These are phyloP conservation scores for Entrophospora sp. DNA, from an alignment of 192 early-diverging fungal species.

Conservation along the genomic window DNA sequence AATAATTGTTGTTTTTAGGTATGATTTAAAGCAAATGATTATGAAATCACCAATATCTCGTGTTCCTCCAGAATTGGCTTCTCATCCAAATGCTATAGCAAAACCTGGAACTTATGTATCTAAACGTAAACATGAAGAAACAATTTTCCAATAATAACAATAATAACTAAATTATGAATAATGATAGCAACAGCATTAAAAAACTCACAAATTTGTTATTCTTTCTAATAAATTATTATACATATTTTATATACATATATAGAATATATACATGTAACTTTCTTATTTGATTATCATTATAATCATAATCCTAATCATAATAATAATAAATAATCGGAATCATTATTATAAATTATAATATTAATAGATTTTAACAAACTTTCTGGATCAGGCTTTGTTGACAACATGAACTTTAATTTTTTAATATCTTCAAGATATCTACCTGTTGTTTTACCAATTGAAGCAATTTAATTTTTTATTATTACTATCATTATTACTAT, in stretches of 20 bases:
- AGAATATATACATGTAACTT: too few relatives aligned
- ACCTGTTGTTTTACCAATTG: conserved; percentile 43
- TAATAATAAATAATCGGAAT: too few relatives aligned
- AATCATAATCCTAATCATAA: too few relatives aligned
- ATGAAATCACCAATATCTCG: conserved; percentile 66
- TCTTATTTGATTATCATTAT: too few relatives aligned
- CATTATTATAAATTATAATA: too few relatives aligned
- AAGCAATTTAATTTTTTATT: conserved; percentile 25
- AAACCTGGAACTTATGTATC: conserved; percentile 54
- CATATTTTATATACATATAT: too few relatives aligned
- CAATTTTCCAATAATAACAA: conserved; percentile 37
- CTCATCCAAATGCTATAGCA: conserved; percentile 76
- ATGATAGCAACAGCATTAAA: too few relatives aligned
- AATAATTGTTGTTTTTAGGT: conserved; percentile 13
- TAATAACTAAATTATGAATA: too few relatives aligned
- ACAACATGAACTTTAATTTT: conserved; percentile 23
- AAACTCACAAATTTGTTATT: conserved; percentile 78
- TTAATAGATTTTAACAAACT: conserved; percentile 16
- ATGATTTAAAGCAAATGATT: conserved; percentile 68
- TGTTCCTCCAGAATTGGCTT: conserved; percentile 76
- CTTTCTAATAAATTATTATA: too few relatives aligned
- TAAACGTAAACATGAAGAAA: conserved; percentile 47
- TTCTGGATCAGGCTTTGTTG: conserved; percentile 26
- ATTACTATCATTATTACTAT: too few relatives aligned
- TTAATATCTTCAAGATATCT: conserved; percentile 16